phyloP scores from a whole-genome alignment of 805 yeast genomes.

The Candida germanica region DNA sequence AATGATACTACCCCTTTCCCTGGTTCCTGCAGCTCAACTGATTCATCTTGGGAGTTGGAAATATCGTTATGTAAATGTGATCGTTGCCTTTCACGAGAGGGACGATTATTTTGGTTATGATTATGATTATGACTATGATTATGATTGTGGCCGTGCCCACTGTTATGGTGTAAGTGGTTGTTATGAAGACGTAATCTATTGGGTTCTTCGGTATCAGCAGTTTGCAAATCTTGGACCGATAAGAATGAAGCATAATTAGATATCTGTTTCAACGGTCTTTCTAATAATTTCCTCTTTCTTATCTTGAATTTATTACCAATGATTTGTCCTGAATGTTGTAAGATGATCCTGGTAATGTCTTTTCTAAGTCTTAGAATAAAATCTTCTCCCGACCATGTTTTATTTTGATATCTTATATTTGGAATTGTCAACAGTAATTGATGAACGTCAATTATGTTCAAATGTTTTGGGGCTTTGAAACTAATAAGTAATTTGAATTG shows the following conservation, averaged over 20 bases:
- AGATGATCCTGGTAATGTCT: conserved; percentile 53
- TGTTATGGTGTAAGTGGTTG: conserved; percentile 6
- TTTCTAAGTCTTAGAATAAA: conserved; percentile 59
- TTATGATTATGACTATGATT: conserved; percentile 10
- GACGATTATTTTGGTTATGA: too few relatives aligned
- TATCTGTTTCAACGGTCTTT: conserved; percentile 39
- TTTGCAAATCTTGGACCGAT: conserved; percentile 38
- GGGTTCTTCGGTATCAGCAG: neutral
- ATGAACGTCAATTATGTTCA: conserved; percentile 72
- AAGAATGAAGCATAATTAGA: conserved; percentile 35
- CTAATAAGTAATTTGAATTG: conserved; percentile 54
- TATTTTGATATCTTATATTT: conserved; percentile 40
- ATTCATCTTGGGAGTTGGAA: neutral
- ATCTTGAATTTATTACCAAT: conserved; percentile 67
- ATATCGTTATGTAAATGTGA: neutral
- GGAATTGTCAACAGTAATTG: conserved; percentile 70
- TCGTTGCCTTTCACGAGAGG: too few relatives aligned
- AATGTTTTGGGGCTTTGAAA: conserved; percentile 70
- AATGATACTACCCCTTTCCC: conserved; percentile 5
- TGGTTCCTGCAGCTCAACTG: neutral
- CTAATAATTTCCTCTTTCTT: conserved; percentile 26
- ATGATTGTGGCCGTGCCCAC: too few relatives aligned
- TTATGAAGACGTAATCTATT: neutral
- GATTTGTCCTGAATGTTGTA: conserved; percentile 72
- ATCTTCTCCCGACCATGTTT: conserved; percentile 66